These are phyloP conservation scores for Taphrina sp. DNA, from an alignment of 1,139 yeast species.

Conservation along the genomic window DNA sequence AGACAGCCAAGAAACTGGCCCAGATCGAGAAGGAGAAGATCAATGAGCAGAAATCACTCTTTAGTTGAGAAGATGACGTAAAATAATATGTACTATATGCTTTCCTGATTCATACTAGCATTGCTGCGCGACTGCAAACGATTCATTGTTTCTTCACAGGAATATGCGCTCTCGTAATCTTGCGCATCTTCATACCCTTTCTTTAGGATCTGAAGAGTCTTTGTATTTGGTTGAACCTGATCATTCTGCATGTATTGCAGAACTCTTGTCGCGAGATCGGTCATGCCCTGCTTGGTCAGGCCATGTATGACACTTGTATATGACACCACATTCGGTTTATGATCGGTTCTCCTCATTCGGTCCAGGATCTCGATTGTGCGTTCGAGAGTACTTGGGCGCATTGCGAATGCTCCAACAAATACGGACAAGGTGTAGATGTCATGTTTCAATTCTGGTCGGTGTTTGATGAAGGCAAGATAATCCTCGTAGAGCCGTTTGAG, in stretches of 20 bases:
- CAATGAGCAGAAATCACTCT: slow-evolving; percentile 40
- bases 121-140: background rate
- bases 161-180: background rate
- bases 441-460: background rate
- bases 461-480: slow-evolving; percentile 1
- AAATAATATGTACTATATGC: too few relatives aligned
- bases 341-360: slow-evolving; percentile 5
- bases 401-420: slow-evolving; percentile 26
- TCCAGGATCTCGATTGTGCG: slow-evolving; percentile 22
- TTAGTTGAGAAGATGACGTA: too few relatives aligned
- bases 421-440: slow-evolving; percentile 14
- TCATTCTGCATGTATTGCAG: slow-evolving; percentile 24
- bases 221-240: slow-evolving; percentile 10
- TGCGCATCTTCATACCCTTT: slow-evolving; percentile 14
- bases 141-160: background rate
- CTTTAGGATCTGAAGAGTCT: slow-evolving; percentile 7
- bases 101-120: too few relatives aligned
- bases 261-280: slow-evolving; percentile 18
- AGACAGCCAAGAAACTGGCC: slow-evolving; percentile 47
- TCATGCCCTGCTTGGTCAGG: slow-evolving; percentile 7
- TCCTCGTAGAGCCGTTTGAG: slow-evolving; percentile 7
- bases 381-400: background rate
- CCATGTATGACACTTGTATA: slow-evolving; percentile 26
- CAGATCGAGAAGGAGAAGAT: slow-evolving; percentile 45
- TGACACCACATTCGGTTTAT: slow-evolving; percentile 16